Conservation (phyloP, 208 protist species). For the Trypanosoma avium region DNA sequence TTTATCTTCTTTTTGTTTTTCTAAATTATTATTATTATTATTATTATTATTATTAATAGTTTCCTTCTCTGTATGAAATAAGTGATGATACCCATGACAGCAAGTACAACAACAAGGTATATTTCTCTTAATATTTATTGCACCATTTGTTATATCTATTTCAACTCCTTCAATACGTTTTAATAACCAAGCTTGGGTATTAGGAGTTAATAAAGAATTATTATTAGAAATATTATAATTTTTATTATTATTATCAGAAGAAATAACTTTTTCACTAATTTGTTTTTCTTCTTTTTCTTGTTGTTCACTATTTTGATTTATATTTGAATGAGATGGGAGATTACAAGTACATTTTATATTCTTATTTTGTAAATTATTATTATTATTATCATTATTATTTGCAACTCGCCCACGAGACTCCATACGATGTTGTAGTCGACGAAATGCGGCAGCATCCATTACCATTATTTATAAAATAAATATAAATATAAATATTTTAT, state of each 20-base stretch:
- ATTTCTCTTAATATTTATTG: neutral
- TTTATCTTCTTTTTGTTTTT: neutral
- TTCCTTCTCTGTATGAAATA: neutral
- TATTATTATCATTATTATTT: neutral
- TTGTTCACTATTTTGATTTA: too few relatives aligned
- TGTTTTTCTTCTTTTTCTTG: too few relatives aligned
- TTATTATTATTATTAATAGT: too few relatives aligned
- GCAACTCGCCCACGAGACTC: constrained; percentile 42
- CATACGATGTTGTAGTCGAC: constrained; percentile 77
- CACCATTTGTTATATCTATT: constrained; percentile 63
- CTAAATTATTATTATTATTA: neutral
- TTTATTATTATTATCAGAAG: neutral
- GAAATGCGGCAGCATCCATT: constrained; percentile 32
- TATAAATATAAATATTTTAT: constrained; percentile 25
- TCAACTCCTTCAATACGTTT: constrained; percentile 33
- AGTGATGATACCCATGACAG: constrained; percentile 26
- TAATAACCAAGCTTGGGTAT: constrained; percentile 22
- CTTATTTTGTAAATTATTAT: too few relatives aligned
- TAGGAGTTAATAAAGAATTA: neutral
- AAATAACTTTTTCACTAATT: neutral
- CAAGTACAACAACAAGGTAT: constrained; percentile 20
- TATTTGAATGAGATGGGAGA: too few relatives aligned
- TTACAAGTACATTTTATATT: too few relatives aligned
- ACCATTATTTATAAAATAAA: neutral
- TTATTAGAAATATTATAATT: neutral